A percentile compares a stretch with the other conserved stretches of the same genome.
These are phyloP conservation scores for Athelia psychrophila DNA, from an alignment of 1,284 basidiomycete species.

Conservation along the genomic window DNA sequence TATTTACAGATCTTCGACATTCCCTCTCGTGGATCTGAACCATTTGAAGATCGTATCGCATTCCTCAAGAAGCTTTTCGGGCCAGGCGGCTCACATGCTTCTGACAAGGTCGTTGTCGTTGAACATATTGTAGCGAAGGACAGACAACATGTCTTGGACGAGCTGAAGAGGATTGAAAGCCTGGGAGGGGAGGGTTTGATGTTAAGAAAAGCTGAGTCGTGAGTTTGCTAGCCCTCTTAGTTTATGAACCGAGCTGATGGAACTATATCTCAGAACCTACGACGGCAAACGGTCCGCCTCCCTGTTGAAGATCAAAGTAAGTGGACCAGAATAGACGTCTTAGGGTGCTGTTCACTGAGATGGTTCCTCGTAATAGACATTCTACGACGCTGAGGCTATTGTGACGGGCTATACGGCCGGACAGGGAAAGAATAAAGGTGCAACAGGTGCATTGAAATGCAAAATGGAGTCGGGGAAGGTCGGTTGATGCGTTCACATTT, in stretches of 20 bases:
- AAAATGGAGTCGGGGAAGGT: conserved; percentile 64
- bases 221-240: conserved; percentile 12
- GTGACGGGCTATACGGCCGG: conserved; percentile 58
- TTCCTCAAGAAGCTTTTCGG: conserved; percentile 48
- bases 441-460: conserved; percentile 55
- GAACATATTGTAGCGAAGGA: conserved; percentile 47
- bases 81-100: conserved; percentile 37
- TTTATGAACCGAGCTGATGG: background rate
- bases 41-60: conserved; percentile 56
- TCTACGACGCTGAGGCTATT: conserved; percentile 65
- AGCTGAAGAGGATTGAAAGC: conserved; percentile 51
- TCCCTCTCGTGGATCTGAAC: conserved; percentile 45
- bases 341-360: no score
- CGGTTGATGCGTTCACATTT: conserved; percentile 34
- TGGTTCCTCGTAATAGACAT: conserved; percentile 39
- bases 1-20: conserved; percentile 58
- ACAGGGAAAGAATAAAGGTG: conserved; percentile 50
- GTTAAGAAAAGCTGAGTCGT: conserved; percentile 57
- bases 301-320: conserved; percentile 60
- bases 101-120: conserved; percentile 48
- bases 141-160: conserved; percentile 50
- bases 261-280: conserved; percentile 37
- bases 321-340: no score
- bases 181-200: conserved; percentile 67
- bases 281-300: conserved; percentile 51